Percentiles rank a stretch among this genome's conserved stretches.
Conservation (phyloP, 805 yeast genomes). For the Citeromyces matritensis region DNA sequence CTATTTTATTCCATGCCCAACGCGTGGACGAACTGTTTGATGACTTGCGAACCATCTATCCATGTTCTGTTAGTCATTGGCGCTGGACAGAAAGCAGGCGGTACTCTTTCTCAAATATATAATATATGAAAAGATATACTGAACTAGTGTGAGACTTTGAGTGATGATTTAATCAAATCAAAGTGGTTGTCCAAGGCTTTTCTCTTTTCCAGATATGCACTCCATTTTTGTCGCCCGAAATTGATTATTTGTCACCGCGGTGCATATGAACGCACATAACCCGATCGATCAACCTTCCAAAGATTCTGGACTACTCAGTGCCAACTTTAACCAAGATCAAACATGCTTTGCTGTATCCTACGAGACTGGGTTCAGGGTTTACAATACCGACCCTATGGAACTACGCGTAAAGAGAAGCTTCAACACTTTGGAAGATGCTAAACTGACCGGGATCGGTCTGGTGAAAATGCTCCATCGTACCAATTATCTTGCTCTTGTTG, state of each 20-base stretch:
- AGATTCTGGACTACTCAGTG: slow-evolving; percentile 30
- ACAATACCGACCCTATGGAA: slow-evolving; percentile 79
- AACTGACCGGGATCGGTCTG: slow-evolving; percentile 49
- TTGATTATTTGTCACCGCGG: slow-evolving; percentile 1
- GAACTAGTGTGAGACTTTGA: too few relatives aligned
- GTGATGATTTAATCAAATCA: too few relatives aligned
- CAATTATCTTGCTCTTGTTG: slow-evolving; percentile 78
- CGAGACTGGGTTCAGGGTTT: slow-evolving; percentile 72
- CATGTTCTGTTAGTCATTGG: too few relatives aligned
- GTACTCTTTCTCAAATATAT: too few relatives aligned
- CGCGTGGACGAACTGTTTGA: too few relatives aligned
- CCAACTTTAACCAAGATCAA: slow-evolving; percentile 77
- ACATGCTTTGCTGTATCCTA: slow-evolving; percentile 80
- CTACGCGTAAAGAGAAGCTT: slow-evolving; percentile 49
- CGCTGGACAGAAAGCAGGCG: too few relatives aligned
- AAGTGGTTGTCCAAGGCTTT: too few relatives aligned
- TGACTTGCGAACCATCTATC: too few relatives aligned
- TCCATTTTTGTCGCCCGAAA: neutral
- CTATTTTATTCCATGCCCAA: too few relatives aligned
- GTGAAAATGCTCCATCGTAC: slow-evolving; percentile 81
- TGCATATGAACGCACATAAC: slow-evolving; percentile 16
- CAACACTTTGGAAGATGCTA: slow-evolving; percentile 9
- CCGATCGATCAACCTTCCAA: slow-evolving; percentile 9
- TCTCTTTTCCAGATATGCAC: too few relatives aligned
- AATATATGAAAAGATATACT: too few relatives aligned